Evolutionary conservation across 176 grass and related monocot species (phyloP).

Genomic region (Eragrostis curvula): DNA sequence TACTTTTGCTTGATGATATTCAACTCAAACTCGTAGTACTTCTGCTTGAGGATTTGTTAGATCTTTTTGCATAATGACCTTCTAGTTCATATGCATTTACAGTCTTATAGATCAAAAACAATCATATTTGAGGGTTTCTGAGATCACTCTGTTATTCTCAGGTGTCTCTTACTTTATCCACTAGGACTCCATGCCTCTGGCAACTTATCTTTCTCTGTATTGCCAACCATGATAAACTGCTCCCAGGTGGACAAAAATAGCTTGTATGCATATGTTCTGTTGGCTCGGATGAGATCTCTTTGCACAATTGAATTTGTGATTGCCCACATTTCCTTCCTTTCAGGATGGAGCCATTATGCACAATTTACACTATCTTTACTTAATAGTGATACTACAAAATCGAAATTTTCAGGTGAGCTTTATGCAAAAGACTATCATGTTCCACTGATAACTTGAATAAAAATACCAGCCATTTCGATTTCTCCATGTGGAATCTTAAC

Average conservation of each 20-base stretch:
- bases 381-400: constrained; percentile 98
- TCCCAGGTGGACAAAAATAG: constrained; percentile 66
- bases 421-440: not conserved
- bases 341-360: constrained; percentile 96
- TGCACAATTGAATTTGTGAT: not conserved
- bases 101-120: too few relatives aligned
- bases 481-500: constrained; percentile 41
- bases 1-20: constrained; percentile 1
- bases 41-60: constrained; percentile 30
- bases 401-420: constrained; percentile 92
- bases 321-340: constrained; percentile 45
- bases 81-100: too few relatives aligned
- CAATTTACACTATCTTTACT: constrained; percentile 98
- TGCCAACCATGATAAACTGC: constrained; percentile 92
- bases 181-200: constrained; percentile 93
- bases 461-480: not conserved
- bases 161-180: constrained; percentile 97
- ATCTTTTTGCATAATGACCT: not conserved
- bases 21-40: not conserved
- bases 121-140: too few relatives aligned
- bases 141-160: constrained; percentile 37
- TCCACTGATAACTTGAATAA: too few relatives aligned
- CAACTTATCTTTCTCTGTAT: constrained; percentile 99
- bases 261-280: not conserved
- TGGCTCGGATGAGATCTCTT: not conserved